These are phyloP conservation scores for Phytophthora niederhauseri DNA, from an alignment of 352 stramenopile genomes.

Conservation along the genomic window DNA sequence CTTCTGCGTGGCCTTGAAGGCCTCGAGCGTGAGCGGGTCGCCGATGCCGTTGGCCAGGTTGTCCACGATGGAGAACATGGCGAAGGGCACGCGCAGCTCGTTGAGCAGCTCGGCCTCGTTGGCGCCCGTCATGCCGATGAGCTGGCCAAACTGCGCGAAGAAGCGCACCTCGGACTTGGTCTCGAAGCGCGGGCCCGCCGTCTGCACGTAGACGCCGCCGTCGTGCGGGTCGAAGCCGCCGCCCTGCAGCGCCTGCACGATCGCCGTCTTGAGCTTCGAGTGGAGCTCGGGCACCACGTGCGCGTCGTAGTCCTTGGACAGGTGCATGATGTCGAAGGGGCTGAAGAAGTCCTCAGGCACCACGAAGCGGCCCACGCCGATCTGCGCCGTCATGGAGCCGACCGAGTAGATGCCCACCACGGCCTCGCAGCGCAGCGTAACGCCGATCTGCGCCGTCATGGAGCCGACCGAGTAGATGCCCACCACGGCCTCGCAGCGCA, in stretches of 20 bases:
- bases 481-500: conserved; percentile 69
- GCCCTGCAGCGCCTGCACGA: conserved; percentile 55
- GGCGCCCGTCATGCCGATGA: conserved; percentile 90
- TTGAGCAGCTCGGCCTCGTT: conserved; percentile 90
- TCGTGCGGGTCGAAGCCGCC: conserved; percentile 62
- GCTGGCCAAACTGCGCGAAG: conserved; percentile 84
- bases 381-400: conserved; percentile 71
- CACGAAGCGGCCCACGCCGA: conserved; percentile 48
- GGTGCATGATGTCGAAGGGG: conserved; percentile 84
- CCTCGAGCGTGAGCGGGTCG: conserved; percentile 76
- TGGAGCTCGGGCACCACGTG: conserved; percentile 83
- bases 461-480: conserved; percentile 91
- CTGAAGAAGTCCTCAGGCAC: conserved; percentile 92
- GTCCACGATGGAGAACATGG: conserved; percentile 90
- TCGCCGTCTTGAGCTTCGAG: conserved; percentile 45
- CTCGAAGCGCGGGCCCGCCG: conserved; percentile 85
- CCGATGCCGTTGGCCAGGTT: conserved; percentile 90
- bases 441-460: conserved; percentile 51
- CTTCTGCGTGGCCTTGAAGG: conserved; percentile 84
- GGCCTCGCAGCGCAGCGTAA: conserved; percentile 66
- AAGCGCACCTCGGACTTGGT: conserved; percentile 92
- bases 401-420: conserved; percentile 90
- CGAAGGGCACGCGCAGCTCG: conserved; percentile 81
- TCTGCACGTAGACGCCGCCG: conserved; percentile 89
- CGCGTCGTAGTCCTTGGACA: conserved; percentile 83